Base-by-base conservation (phyloP, 108 stramenopile genomes). In the Nitzschia inconspicua region DNA sequence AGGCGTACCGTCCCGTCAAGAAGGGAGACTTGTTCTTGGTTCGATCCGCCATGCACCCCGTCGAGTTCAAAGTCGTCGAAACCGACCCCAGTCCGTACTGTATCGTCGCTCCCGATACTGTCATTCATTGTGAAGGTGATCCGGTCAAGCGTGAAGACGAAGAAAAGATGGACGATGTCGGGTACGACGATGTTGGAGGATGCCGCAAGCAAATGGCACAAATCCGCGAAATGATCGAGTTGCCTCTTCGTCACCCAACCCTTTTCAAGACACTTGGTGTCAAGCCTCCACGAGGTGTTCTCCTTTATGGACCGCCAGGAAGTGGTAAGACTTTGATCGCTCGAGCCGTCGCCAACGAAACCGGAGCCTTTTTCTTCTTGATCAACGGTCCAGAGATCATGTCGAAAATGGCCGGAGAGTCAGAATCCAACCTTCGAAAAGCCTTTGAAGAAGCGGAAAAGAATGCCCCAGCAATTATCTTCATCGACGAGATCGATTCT, bases 351-450 rank as follows among this genome's bases (percentile, higher is more conserved):
- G 99, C 99, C 34, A 99, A 99, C 71, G 99, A 99, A 63, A 99
- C 99, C 5, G 98, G 98, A 24, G 97, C 97, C 22, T 98, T 99
- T 78, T 99, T 99, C 79, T 98, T 99, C 80, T 76, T 99, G 39
- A 99, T 99, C 88, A 99, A 99, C 72, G 98, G 98, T 5, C 98
- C 98, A 8, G 98, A 99, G 68, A 99, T 99, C 84, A 99, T 99
- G 98, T 89, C 87, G 71, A 99, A 99, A 79, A 99, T 99, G 98
- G 97, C 98, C 9, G 98, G 98, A 25, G 98, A 99, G 64, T 90
- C 88, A 3, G 98, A 99, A 73, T 90, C 90, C 41, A 99, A 99
- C 76, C 80, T 99, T 27, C 80, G 98, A 27, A 99, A 98, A 76
- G 97, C 95, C 27, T 97, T 96, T 64, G 95, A 98, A 70, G 95